phyloP scores from a whole-genome alignment of 306 rosid genomes.

The Dryas drummondii region DNA sequence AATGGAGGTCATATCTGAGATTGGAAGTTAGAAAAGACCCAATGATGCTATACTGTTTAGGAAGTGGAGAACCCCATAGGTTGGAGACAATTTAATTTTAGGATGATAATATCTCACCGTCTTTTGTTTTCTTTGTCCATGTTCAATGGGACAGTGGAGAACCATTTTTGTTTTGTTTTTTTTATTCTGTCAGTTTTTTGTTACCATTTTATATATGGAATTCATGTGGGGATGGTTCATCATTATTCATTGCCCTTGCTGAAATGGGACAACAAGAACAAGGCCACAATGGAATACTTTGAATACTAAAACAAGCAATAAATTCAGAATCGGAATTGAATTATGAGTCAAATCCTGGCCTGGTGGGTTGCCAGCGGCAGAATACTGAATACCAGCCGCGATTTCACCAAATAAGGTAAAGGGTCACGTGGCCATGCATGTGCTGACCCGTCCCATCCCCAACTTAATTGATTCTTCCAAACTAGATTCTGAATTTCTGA shows the following conservation, averaged over 20 bases:
- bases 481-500: neutral
- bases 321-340: constrained; percentile 1
- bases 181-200: constrained; percentile 33
- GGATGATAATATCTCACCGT: constrained; percentile 24
- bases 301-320: neutral
- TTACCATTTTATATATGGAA: neutral
- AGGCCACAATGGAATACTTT: too few species aligned
- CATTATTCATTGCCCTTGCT: neutral
- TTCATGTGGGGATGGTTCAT: neutral
- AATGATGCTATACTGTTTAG: constrained; percentile 31
- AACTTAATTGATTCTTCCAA: neutral
- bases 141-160: constrained; percentile 34
- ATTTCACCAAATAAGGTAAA: neutral
- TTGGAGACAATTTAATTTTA: constrained; percentile 26
- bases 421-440: neutral
- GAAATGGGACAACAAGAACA: neutral
- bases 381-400: neutral
- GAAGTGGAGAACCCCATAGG: constrained; percentile 35
- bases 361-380: neutral
- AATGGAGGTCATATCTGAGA: constrained; percentile 31
- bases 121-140: constrained; percentile 27
- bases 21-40: constrained; percentile 8
- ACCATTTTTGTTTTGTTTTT: constrained; percentile 23
- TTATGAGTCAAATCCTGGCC: neutral
- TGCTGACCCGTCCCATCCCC: neutral